These are phyloP conservation scores for Fusarium paranaense DNA, from an alignment of 2,329 filamentous ascomycete species.

Conservation along the genomic window DNA sequence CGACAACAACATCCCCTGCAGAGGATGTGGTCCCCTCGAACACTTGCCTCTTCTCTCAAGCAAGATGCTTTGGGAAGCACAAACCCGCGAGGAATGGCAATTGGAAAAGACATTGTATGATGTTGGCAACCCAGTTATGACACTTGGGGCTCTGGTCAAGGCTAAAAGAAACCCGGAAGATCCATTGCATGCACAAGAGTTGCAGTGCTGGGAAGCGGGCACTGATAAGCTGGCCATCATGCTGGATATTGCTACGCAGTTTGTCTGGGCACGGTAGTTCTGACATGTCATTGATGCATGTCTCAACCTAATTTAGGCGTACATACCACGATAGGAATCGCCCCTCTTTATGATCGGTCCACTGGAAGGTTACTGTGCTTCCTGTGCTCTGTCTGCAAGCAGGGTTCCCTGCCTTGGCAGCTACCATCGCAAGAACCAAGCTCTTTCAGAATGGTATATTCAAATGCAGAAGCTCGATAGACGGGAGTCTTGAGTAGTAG, in stretches of 20 bases:
- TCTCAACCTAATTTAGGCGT: background rate
- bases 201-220: constrained; percentile 43
- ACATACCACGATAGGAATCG: background rate
- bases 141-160: constrained; percentile 34
- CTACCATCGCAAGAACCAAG: background rate
- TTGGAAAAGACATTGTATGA: constrained; percentile 37
- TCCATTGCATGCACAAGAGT: constrained; percentile 12
- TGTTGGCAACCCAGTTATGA: constrained; percentile 12
- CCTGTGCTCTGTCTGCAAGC: background rate
- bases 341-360: background rate
- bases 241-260: constrained; percentile 40
- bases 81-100: constrained; percentile 41
- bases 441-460: background rate
- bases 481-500: background rate
- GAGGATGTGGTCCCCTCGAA: background rate
- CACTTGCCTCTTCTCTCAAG: constrained; percentile 32
- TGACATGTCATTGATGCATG: background rate
- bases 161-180: background rate
- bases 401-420: background rate
- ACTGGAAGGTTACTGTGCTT: background rate
- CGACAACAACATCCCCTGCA: constrained; percentile 16
- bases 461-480: background rate
- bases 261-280: constrained; percentile 16
- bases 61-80: constrained; percentile 42
- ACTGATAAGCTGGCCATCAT: constrained; percentile 40